Evolutionary conservation across 2,329 filamentous ascomycete species (phyloP).

Genomic region (Aspergillus uvarum): DNA sequence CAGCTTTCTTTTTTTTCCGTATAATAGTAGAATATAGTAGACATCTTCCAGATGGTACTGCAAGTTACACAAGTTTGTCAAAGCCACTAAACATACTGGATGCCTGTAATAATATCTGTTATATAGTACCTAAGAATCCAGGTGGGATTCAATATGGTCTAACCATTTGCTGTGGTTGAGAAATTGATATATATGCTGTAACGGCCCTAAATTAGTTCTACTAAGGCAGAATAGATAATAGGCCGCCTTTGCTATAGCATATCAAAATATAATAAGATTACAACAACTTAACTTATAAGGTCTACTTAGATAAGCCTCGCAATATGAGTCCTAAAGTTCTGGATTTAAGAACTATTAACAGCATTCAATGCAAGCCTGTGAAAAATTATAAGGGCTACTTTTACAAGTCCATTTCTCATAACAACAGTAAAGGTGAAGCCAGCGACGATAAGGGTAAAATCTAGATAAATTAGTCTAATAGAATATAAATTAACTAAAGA

Average conservation of each 20-base stretch:
- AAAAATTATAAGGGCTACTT: constrained; percentile 9
- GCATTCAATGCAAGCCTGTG: constrained; percentile 13
- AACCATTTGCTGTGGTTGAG: constrained; percentile 5
- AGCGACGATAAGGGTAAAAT: constrained; percentile 11
- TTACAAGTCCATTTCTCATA: constrained; percentile 4
- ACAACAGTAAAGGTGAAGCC: constrained; percentile 17
- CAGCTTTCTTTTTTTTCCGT: neutral
- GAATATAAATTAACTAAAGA: constrained; percentile 8
- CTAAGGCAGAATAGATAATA: constrained; percentile 16
- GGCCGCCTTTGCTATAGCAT: constrained; percentile 14
- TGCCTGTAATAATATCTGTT: constrained; percentile 6
- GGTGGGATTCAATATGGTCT: constrained; percentile 5
- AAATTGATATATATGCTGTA: constrained; percentile 5
- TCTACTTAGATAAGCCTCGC: constrained; percentile 11
- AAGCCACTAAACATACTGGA: constrained; percentile 1
- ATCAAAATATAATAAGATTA: constrained; percentile 15
- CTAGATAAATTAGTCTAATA: constrained; percentile 8
- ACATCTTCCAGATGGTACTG: constrained; percentile 1
- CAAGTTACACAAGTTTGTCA: neutral
- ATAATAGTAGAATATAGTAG: neutral
- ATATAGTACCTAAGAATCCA: neutral
- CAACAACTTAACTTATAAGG: constrained; percentile 12
- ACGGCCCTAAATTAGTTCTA: neutral
- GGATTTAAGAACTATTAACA: constrained; percentile 12
- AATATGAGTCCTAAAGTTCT: constrained; percentile 10